phyloP scores from a whole-genome alignment of 306 rosid genomes.

The Urtica urens region DNA sequence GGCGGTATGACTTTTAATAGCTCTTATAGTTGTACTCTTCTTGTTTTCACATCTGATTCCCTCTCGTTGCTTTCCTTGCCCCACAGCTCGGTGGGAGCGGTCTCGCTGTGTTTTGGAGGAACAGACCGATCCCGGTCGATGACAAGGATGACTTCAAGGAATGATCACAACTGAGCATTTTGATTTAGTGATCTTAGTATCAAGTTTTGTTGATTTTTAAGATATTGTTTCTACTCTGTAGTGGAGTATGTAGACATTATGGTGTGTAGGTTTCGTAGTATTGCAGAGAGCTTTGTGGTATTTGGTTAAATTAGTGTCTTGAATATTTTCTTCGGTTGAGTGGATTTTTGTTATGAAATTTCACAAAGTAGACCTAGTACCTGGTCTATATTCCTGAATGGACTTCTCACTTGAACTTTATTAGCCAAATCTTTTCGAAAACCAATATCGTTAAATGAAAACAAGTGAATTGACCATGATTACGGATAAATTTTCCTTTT shows the following conservation, averaged over 20 bases:
- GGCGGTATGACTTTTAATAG: constrained; percentile 48
- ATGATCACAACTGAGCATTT: constrained; percentile 19
- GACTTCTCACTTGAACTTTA: no score
- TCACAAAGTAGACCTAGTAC: no score
- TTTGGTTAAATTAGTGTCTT: neutral
- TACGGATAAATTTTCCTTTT: no score
- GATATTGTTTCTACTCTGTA: no score
- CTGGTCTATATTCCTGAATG: no score
- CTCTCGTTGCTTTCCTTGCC: constrained; percentile 1
- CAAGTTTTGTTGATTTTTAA: neutral
- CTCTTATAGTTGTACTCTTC: no score
- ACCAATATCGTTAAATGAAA: no score
- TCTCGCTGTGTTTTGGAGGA: constrained; percentile 89
- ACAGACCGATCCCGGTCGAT: constrained; percentile 55
- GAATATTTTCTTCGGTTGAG: neutral
- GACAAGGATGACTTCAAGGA: constrained; percentile 94
- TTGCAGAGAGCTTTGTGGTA: neutral
- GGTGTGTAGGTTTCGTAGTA: neutral
- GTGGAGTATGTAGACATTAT: constrained; percentile 5
- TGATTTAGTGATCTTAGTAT: neutral
- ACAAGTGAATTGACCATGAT: no score
- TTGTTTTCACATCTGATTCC: no score
- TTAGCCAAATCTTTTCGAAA: no score
- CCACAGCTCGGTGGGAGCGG: constrained; percentile 89
- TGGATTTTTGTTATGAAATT: no score